These are phyloP conservation scores for Eimeria praecox DNA, from an alignment of 169 alveolate species.

Conservation along the genomic window DNA sequence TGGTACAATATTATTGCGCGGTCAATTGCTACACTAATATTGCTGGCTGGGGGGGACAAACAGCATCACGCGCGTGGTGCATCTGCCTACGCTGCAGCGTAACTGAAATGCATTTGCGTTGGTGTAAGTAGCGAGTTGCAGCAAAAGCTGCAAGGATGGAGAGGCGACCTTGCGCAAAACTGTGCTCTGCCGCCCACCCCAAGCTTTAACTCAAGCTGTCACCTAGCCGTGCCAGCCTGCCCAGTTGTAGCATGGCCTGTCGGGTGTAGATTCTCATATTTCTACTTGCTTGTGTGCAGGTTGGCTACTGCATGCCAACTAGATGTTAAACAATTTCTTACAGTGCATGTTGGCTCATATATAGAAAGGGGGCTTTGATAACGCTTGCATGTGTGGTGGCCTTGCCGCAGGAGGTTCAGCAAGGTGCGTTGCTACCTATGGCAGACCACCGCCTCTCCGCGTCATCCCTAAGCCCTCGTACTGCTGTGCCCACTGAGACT, in stretches of 20 bases:
- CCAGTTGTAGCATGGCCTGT: background rate
- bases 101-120: background rate
- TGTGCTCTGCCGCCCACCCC: background rate
- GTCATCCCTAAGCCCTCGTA: background rate
- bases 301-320: background rate
- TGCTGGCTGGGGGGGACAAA: background rate
- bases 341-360: background rate
- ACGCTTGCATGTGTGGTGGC: background rate
- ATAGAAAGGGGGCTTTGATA: background rate
- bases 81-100: background rate
- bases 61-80: background rate
- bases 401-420: background rate
- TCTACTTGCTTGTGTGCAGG: background rate
- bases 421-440: background rate
- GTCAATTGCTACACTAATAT: background rate
- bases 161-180: background rate
- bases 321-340: background rate
- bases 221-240: background rate
- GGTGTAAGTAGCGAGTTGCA: background rate
- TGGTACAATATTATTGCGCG: background rate
- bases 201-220: background rate
- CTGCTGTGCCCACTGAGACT: background rate
- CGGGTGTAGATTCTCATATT: background rate
- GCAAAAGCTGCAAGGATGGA: background rate
- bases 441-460: background rate